phyloP scores from a whole-genome alignment of 805 yeast species.

The Cyberlindnera subsufficiens region DNA sequence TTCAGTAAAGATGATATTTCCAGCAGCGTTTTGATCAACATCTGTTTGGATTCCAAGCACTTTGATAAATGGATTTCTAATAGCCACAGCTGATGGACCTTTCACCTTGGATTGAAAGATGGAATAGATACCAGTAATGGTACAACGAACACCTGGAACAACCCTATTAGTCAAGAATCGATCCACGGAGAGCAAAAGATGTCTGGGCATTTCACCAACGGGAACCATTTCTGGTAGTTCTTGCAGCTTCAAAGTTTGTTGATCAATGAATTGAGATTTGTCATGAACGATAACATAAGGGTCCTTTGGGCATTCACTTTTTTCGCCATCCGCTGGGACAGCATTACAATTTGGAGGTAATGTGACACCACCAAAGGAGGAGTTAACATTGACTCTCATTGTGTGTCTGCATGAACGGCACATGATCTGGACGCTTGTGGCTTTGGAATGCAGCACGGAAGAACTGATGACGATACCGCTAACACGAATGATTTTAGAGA shows the following conservation, averaged over 20 bases:
- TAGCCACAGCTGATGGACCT: slow-evolving; percentile 67
- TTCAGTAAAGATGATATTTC: slow-evolving; percentile 63
- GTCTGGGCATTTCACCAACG: slow-evolving; percentile 98
- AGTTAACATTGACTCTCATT: slow-evolving; percentile 50
- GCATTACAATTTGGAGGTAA: slow-evolving; percentile 66
- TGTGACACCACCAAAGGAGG: slow-evolving; percentile 66
- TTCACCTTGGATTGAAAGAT: slow-evolving; percentile 72
- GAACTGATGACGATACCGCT: slow-evolving; percentile 93
- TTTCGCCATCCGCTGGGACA: slow-evolving; percentile 45
- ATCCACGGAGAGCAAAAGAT: slow-evolving; percentile 80
- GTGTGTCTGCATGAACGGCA: slow-evolving; percentile 88
- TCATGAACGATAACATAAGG: slow-evolving; percentile 94
- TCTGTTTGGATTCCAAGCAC: slow-evolving; percentile 85
- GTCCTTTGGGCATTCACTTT: slow-evolving; percentile 74
- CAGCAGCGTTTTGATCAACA: slow-evolving; percentile 61
- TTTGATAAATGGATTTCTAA: slow-evolving; percentile 85
- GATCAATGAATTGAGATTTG: slow-evolving; percentile 89
- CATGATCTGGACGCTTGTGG: slow-evolving; percentile 75
- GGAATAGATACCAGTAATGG: slow-evolving; percentile 87
- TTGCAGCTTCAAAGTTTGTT: slow-evolving; percentile 88
- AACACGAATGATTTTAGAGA: slow-evolving; percentile 82
- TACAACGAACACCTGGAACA: slow-evolving; percentile 93
- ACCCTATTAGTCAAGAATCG: slow-evolving; percentile 84
- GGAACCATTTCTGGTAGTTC: slow-evolving; percentile 99
- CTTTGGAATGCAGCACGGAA: slow-evolving; percentile 81